phyloP scores from a whole-genome alignment of 1,284 basidiomycete genomes.

The Malassezia caprae region DNA sequence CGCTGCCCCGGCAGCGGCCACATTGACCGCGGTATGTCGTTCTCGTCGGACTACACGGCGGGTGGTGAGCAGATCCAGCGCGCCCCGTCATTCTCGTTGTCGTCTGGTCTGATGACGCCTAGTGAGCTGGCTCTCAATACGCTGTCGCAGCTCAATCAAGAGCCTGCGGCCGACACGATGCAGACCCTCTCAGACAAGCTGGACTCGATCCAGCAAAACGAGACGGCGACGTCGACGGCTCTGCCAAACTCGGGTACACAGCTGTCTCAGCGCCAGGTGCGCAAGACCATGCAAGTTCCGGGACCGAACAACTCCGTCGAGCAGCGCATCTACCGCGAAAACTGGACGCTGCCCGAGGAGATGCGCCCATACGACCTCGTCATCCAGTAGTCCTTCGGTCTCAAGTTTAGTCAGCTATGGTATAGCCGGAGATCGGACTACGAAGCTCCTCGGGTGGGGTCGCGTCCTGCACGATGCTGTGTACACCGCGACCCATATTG shows the following conservation, averaged over 20 bases:
- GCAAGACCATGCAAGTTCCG: not conserved
- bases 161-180: slow-evolving; percentile 5
- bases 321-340: slow-evolving; percentile 11
- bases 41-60: slow-evolving; percentile 16
- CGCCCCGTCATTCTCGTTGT: slow-evolving; percentile 3
- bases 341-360: slow-evolving; percentile 14
- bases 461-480: not conserved
- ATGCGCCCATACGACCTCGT: slow-evolving; percentile 19
- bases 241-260: not conserved
- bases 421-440: not conserved
- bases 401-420: not conserved
- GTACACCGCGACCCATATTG: not conserved
- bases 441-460: not conserved
- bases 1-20: slow-evolving; percentile 20
- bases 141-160: not conserved
- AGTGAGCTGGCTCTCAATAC: slow-evolving; percentile 8
- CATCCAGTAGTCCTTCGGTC: not conserved
- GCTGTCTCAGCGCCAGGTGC: not conserved
- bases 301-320: not conserved
- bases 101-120: slow-evolving; percentile 1
- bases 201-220: slow-evolving; percentile 1
- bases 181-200: slow-evolving; percentile 10
- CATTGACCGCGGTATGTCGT: slow-evolving; percentile 16
- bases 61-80: not conserved
- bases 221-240: not conserved